Base-by-base conservation (phyloP, 768 basidiomycete genomes). In the Agaricus blazei region DNA sequence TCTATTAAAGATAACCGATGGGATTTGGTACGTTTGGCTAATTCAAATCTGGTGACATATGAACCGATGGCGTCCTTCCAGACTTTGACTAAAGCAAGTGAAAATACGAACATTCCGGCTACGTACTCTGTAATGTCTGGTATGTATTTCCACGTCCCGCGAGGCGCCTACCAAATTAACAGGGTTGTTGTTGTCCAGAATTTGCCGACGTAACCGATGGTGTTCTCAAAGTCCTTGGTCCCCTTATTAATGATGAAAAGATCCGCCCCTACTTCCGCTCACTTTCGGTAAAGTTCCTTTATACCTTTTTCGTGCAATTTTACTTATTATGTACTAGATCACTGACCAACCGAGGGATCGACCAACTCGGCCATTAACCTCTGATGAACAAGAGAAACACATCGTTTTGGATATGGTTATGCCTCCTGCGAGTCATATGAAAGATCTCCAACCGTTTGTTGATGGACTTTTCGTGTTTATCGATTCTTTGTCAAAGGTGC, bases 321-420 rank as follows among this genome's bases (percentile, higher is more conserved):
- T 47, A 54, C 45, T 40, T 51, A 29, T 15, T 52, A 9, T 34
- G 47, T 29, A 3, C 34, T 60, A 85, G 83, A 80, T 93, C 52
- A 92, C 93, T 26, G 94, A 97, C 73, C 90, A 93, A 64, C 90
- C 93, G 7, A 75, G 84, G 51, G 75, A 77, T 24, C 84, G 88
- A 52, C 94, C 94, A 1, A 57, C 63, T 1, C 66, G 71, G 2
- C 79, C 83, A 0, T 56, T 85, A 42, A 63, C 79, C 4, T 67
- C 81, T 38, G 68, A 75, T 47, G 68, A 81, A 42, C 79, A 80
- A 58, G 76, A 83, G 62, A 90, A 92, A 64, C 90, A 87, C 62
- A 76, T 96, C 63, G 78, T 90, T 50, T 77, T 97, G 50, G 81
- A 79, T 41, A 71, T 95, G 48, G 65, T 66, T 31, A 70, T 81